Base-by-base conservation (phyloP, 2,329 filamentous ascomycete genomes). In the Fusarium foetens region DNA sequence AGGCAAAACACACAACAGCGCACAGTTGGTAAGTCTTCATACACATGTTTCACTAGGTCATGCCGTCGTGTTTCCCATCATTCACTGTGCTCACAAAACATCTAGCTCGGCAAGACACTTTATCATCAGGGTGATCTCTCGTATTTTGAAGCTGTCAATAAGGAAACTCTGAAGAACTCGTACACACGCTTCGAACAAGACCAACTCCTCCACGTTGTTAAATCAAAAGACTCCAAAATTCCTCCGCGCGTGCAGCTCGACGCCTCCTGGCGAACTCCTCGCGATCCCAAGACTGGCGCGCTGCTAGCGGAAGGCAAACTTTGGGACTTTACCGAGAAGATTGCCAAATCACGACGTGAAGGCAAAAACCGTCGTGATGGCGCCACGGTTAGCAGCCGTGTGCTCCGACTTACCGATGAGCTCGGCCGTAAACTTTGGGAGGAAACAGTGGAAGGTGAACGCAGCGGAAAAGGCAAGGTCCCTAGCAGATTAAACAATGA, bases 131-230 rank as follows among this genome's bases (percentile, higher is more conserved):
- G 96, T 62, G 96, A 99, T 78, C 89, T 99, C 14, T 95, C 92
- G 35, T 99, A 99, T 83, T 98, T 98, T 75, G 96, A 99, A 83
- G 95, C 96, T 6, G 95, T 99, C 72, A 99, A 99, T 85, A 98
- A 98, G 77, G 95, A 99, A 81, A 97, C 95, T 0, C 88, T 99
- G 63, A 97, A 96, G 79, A 99, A 99, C 81, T 92, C 95, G 0
- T 98, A 95, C 81, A 87, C 90, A 41, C 90, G 94, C 21, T 97
- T 97, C 77, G 91, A 95, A 75, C 94, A 98, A 78, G 95, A 98
- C 76, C 93, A 94, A 13, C 97, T 98, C 71, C 87, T 98, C 63
- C 84, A 93, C 48, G 88, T 95, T 1, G 87, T 92, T 35, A 93
- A 93, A 76, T 86, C 87, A 60, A 92, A 91, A 75, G 91, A 92